Evolutionary conservation across 768 basidiomycete genomes (phyloP).

Genomic region (Solioccasus polychromus): DNA sequence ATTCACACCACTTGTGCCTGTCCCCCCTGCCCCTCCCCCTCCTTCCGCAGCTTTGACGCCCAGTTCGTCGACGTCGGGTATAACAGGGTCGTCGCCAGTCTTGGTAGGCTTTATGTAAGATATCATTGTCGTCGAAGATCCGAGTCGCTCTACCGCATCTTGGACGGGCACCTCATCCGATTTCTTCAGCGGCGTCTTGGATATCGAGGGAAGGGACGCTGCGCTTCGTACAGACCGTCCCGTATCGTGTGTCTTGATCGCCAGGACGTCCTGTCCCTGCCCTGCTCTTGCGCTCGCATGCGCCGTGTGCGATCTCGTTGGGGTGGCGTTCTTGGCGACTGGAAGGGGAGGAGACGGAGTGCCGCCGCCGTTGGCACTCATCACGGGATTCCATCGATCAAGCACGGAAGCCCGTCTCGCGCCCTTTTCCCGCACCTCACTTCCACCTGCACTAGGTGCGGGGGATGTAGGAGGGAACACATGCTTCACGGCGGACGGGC

Average conservation of each 20-base stretch:
- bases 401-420: slow-evolving; percentile 50
- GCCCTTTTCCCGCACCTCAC: slow-evolving; percentile 37
- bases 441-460: slow-evolving; percentile 32
- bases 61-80: slow-evolving; percentile 37
- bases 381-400: slow-evolving; percentile 63
- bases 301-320: slow-evolving; percentile 40
- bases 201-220: slow-evolving; percentile 38
- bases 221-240: slow-evolving; percentile 38
- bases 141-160: slow-evolving; percentile 42
- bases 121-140: slow-evolving; percentile 76
- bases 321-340: slow-evolving; percentile 38
- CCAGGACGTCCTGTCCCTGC: slow-evolving; percentile 17
- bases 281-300: slow-evolving; percentile 28
- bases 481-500: slow-evolving; percentile 30
- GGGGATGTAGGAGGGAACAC: slow-evolving; percentile 28
- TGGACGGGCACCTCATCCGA: slow-evolving; percentile 21
- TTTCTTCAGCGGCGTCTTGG: slow-evolving; percentile 29
- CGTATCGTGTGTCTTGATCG: slow-evolving; percentile 32
- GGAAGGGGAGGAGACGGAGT: slow-evolving; percentile 38
- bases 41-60: slow-evolving; percentile 44
- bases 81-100: slow-evolving; percentile 42
- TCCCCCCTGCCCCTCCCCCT: slow-evolving; percentile 29
- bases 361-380: slow-evolving; percentile 24
- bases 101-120: slow-evolving; percentile 54
- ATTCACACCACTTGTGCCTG: slow-evolving; percentile 5